These are phyloP conservation scores for Phytophthora agathidicida DNA, from an alignment of 352 stramenopile species.

Conservation along the genomic window DNA sequence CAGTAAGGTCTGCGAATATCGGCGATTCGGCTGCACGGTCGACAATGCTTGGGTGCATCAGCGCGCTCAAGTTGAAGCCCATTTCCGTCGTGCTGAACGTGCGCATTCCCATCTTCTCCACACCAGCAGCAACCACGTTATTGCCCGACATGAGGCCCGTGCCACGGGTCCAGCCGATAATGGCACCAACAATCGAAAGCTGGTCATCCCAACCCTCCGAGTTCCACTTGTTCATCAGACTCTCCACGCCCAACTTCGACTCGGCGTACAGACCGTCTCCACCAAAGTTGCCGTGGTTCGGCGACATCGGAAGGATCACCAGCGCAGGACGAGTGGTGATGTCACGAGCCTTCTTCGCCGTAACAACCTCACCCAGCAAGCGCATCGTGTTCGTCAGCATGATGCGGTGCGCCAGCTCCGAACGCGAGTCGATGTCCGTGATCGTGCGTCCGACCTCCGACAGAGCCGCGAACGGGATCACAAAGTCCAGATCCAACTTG, in stretches of 20 bases:
- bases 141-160: constrained; percentile 85
- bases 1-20: constrained; percentile 75
- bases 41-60: constrained; percentile 81
- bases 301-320: too few relatives aligned
- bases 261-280: too few relatives aligned
- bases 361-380: constrained; percentile 72
- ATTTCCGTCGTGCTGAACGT: constrained; percentile 87
- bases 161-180: too few relatives aligned
- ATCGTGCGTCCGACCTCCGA: constrained; percentile 77
- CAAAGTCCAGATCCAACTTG: too few relatives aligned
- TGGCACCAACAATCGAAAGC: constrained; percentile 76
- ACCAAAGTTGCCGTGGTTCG: too few relatives aligned
- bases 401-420: constrained; percentile 78
- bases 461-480: constrained; percentile 78
- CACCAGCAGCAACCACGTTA: constrained; percentile 78
- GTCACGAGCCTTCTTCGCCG: constrained; percentile 62
- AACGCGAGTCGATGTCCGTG: constrained; percentile 66
- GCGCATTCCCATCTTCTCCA: constrained; percentile 75
- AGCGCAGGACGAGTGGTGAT: constrained; percentile 73
- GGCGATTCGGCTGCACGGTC: constrained; percentile 66
- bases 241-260: constrained; percentile 84
- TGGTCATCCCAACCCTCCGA: constrained; percentile 83
- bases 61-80: constrained; percentile 79
- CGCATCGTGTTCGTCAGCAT: constrained; percentile 86
- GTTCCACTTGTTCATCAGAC: constrained; percentile 84